Evolutionary conservation across 805 yeast genomes (phyloP).

Genomic region (Candida peoriensis): DNA sequence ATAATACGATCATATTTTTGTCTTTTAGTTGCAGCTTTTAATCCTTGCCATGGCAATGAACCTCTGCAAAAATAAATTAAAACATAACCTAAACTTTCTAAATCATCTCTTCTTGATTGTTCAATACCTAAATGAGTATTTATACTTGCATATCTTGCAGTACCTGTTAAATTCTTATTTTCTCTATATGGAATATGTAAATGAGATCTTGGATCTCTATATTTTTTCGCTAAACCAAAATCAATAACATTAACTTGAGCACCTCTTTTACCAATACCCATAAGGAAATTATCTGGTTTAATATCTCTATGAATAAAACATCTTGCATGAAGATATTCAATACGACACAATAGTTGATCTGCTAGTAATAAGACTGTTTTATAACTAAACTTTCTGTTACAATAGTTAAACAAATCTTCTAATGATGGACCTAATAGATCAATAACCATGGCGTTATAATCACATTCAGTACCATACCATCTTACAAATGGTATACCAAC

Average conservation of each 20-base stretch:
- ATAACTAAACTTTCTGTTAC: slow-evolving; percentile 88
- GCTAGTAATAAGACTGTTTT: slow-evolving; percentile 91
- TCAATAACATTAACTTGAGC: slow-evolving; percentile 95
- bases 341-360: slow-evolving; percentile 89
- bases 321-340: slow-evolving; percentile 93
- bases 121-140: slow-evolving; percentile 97
- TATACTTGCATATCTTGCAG: slow-evolving; percentile 93
- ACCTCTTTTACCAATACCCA: slow-evolving; percentile 92
- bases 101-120: slow-evolving; percentile 93
- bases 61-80: slow-evolving; percentile 93
- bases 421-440: slow-evolving; percentile 92
- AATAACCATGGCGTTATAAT: slow-evolving; percentile 94
- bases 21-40: slow-evolving; percentile 93
- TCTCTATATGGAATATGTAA: slow-evolving; percentile 95
- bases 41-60: slow-evolving; percentile 97
- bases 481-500: slow-evolving; percentile 96
- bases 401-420: slow-evolving; percentile 93
- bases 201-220: slow-evolving; percentile 90
- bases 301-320: slow-evolving; percentile 95
- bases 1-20: slow-evolving; percentile 95
- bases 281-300: slow-evolving; percentile 88
- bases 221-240: slow-evolving; percentile 92
- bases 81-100: slow-evolving; percentile 92
- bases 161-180: slow-evolving; percentile 93
- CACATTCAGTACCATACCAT: slow-evolving; percentile 96